A percentile compares a stretch with the other conserved stretches of the same genome.
Conservation (phyloP, 805 yeast genomes). For the Wickerhamomyces alni region DNA sequence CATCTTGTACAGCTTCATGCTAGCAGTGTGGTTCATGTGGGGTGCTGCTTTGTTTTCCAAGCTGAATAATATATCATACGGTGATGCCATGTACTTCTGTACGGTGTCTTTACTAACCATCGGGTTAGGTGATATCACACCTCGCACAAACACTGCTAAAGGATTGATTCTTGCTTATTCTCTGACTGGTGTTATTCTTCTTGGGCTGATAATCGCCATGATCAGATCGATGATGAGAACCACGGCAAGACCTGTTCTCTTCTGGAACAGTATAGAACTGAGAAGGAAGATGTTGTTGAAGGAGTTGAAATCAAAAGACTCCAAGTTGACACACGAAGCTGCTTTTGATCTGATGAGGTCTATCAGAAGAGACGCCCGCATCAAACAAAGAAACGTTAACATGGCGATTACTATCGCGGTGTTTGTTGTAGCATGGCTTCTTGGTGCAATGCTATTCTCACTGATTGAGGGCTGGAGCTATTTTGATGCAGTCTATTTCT, state of each 20-base stretch:
- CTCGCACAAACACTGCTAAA: slow-evolving; percentile 45
- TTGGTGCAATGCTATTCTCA: slow-evolving; percentile 65
- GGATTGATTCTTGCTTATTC: slow-evolving; percentile 60
- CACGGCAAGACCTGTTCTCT: slow-evolving; percentile 56
- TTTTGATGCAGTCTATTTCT: slow-evolving; percentile 67
- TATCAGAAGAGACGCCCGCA: slow-evolving; percentile 37
- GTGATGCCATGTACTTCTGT: slow-evolving; percentile 67
- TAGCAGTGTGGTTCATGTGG: slow-evolving; percentile 64
- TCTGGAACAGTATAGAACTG: slow-evolving; percentile 59
- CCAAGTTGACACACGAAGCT: slow-evolving; percentile 33
- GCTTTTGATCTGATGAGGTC: slow-evolving; percentile 52
- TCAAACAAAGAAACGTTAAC: slow-evolving; percentile 33
- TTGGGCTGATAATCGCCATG: slow-evolving; percentile 71
- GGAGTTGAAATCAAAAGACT: slow-evolving; percentile 10
- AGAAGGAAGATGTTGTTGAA: slow-evolving; percentile 33
- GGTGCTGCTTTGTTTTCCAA: slow-evolving; percentile 58
- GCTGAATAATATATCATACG: slow-evolving; percentile 44
- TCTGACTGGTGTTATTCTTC: slow-evolving; percentile 59
- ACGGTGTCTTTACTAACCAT: slow-evolving; percentile 70
- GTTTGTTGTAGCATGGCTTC: slow-evolving; percentile 57
- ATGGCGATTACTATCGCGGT: slow-evolving; percentile 33
- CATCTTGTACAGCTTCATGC: slow-evolving; percentile 62
- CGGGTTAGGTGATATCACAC: slow-evolving; percentile 74
- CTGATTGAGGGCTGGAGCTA: slow-evolving; percentile 66
- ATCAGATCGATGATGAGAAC: slow-evolving; percentile 58